A percentile compares a stretch with the other conserved stretches of the same genome.
phyloP scores from a whole-genome alignment of 805 yeast species.

The Spathaspora girioi region DNA sequence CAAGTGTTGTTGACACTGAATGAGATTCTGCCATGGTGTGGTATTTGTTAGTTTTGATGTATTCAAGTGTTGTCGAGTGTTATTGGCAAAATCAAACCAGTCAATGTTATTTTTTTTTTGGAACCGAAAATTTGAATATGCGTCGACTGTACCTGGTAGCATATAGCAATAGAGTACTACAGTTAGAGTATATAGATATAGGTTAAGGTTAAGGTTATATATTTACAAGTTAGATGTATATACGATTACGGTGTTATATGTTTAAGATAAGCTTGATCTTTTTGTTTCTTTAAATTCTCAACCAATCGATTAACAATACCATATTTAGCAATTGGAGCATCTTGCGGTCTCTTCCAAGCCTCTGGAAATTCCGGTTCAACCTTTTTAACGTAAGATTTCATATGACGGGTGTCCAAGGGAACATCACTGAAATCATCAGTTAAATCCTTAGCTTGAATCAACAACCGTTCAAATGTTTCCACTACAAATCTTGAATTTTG shows the following conservation, averaged over 20 bases:
- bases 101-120: background rate
- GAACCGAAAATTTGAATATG: background rate
- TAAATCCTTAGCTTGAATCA: constrained; percentile 61
- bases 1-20: constrained; percentile 42
- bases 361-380: constrained; percentile 59
- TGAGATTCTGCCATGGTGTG: constrained; percentile 8
- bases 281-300: constrained; percentile 25
- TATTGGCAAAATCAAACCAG: background rate
- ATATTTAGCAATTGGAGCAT: constrained; percentile 53
- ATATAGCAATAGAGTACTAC: no score
- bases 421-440: constrained; percentile 68
- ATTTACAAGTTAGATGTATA: constrained; percentile 6
- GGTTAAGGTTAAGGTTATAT: background rate
- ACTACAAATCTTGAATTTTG: constrained; percentile 80
- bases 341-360: constrained; percentile 67
- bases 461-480: constrained; percentile 56
- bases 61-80: background rate
- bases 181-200: no score
- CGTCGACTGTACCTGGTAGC: background rate
- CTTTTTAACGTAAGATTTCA: constrained; percentile 32
- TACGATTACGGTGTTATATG: constrained; percentile 19
- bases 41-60: background rate
- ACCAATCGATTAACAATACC: constrained; percentile 30
- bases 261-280: constrained; percentile 29
- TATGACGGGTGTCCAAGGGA: constrained; percentile 78